Conservation (phyloP, 1,139 yeast genomes). For the Meyerozyma guilliermondii region DNA sequence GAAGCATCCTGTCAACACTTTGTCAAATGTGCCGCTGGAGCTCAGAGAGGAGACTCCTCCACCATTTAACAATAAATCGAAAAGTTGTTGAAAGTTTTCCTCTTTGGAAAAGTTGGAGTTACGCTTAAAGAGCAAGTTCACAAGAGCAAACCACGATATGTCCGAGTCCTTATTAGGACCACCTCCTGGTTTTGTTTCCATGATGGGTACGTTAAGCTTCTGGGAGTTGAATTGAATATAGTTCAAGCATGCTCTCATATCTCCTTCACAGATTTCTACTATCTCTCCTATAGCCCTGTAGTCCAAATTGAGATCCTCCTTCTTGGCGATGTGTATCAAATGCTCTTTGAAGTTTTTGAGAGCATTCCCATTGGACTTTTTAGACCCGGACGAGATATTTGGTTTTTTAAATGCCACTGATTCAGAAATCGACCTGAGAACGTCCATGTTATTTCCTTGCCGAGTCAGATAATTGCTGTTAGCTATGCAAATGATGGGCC, state of each 20-base stretch:
- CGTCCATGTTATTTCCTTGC: slow-evolving; percentile 44
- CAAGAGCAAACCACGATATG: slow-evolving; percentile 55
- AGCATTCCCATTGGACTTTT: slow-evolving; percentile 30
- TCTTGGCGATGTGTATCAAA: slow-evolving; percentile 26
- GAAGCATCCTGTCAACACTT: slow-evolving; percentile 70
- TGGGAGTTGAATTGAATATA: slow-evolving; percentile 65
- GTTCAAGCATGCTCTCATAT: slow-evolving; percentile 81
- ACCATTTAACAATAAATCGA: slow-evolving; percentile 29
- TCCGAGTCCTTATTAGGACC: slow-evolving; percentile 46
- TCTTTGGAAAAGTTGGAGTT: slow-evolving; percentile 42
- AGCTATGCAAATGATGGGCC: slow-evolving; percentile 92
- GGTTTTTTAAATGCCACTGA: slow-evolving; percentile 64
- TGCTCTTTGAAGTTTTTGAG: slow-evolving; percentile 37
- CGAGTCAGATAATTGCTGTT: slow-evolving; percentile 72
- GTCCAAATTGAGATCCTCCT: slow-evolving; percentile 30
- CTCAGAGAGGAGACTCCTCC: slow-evolving; percentile 40
- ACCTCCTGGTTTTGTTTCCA: slow-evolving; percentile 10
- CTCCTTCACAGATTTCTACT: slow-evolving; percentile 73
- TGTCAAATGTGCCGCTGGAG: slow-evolving; percentile 49
- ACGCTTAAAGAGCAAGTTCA: slow-evolving; percentile 50
- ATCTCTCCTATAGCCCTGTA: slow-evolving; percentile 42
- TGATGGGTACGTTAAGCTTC: slow-evolving; percentile 13
- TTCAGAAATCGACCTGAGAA: slow-evolving; percentile 69
- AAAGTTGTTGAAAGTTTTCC: slow-evolving; percentile 41
- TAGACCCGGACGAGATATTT: slow-evolving; percentile 35